Percentiles rank a stretch among this genome's conserved stretches.
Evolutionary conservation across 75 land plant genomes (phyloP).

Genomic region (Selaginella tamariscina): DNA sequence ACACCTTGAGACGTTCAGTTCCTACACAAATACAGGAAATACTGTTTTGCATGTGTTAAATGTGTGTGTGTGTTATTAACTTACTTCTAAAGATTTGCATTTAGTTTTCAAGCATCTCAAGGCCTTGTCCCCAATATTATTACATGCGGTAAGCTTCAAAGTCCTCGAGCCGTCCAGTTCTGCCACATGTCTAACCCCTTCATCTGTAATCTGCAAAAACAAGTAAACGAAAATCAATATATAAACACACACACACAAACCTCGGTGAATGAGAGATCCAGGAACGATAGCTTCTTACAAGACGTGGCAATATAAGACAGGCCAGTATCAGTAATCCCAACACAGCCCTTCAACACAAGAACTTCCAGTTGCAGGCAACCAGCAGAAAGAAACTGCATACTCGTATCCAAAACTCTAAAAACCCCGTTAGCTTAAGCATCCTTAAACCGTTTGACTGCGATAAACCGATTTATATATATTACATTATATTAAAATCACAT

Average conservation of each 20-base stretch:
- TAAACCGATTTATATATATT: no score
- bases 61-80: not conserved
- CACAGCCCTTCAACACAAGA: slow-evolving; percentile 56
- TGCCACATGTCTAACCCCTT: slow-evolving; percentile 13
- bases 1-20: slow-evolving; percentile 44
- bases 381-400: not conserved
- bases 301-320: slow-evolving; percentile 50
- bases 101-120: slow-evolving; percentile 28
- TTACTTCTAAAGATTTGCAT: slow-evolving; percentile 45
- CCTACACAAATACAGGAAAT: slow-evolving; percentile 30
- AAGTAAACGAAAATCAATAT: not conserved
- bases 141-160: slow-evolving; percentile 18
- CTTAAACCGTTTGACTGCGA: not conserved
- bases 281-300: slow-evolving; percentile 39
- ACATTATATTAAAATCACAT: no score
- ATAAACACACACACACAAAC: slow-evolving; percentile 11
- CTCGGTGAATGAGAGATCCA: slow-evolving; percentile 58
- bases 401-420: not conserved
- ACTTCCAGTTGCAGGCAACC: not conserved
- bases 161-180: slow-evolving; percentile 8
- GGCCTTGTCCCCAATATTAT: slow-evolving; percentile 32
- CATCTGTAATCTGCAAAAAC: slow-evolving; percentile 16
- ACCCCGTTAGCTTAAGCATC: not conserved
- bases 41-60: no score
- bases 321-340: slow-evolving; percentile 61